These are phyloP conservation scores for Phanerochaete sordida DNA, from an alignment of 768 basidiomycete species.

Conservation along the genomic window DNA sequence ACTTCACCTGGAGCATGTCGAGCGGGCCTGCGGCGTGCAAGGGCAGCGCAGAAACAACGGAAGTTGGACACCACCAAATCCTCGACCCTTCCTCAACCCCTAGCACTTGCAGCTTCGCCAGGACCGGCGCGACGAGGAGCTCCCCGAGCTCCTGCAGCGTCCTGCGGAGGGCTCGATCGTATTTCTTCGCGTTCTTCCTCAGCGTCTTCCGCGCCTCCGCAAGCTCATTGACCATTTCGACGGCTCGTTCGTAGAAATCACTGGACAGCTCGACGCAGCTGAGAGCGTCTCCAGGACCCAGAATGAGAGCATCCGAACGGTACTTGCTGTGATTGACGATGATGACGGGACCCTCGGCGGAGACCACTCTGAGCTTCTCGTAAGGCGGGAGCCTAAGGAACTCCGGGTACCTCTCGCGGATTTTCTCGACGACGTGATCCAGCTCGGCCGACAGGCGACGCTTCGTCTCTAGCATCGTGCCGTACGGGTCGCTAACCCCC, in stretches of 20 bases:
- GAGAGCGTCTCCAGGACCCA: constrained; percentile 4
- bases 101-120: background rate
- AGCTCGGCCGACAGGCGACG: constrained; percentile 9
- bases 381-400: constrained; percentile 28
- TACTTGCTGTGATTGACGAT: constrained; percentile 30
- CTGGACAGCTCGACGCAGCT: constrained; percentile 14
- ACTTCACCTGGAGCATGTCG: background rate
- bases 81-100: constrained; percentile 2
- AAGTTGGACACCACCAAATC: constrained; percentile 5
- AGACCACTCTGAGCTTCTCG: constrained; percentile 23
- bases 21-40: constrained; percentile 25
- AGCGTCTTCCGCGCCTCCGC: background rate
- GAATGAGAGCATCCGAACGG: constrained; percentile 37
- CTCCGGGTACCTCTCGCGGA: constrained; percentile 27
- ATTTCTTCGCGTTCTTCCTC: background rate
- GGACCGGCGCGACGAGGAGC: background rate
- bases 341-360: constrained; percentile 33
- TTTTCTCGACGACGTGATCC: constrained; percentile 20
- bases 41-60: background rate
- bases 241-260: background rate
- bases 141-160: background rate
- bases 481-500: background rate
- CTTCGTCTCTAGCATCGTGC: background rate
- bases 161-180: background rate
- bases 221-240: background rate